Percentiles rank a stretch among this genome's conserved stretches.
These are phyloP conservation scores for Talaromyces borbonicus DNA, from an alignment of 495 filamentous ascomycete genomes.

Conservation along the genomic window DNA sequence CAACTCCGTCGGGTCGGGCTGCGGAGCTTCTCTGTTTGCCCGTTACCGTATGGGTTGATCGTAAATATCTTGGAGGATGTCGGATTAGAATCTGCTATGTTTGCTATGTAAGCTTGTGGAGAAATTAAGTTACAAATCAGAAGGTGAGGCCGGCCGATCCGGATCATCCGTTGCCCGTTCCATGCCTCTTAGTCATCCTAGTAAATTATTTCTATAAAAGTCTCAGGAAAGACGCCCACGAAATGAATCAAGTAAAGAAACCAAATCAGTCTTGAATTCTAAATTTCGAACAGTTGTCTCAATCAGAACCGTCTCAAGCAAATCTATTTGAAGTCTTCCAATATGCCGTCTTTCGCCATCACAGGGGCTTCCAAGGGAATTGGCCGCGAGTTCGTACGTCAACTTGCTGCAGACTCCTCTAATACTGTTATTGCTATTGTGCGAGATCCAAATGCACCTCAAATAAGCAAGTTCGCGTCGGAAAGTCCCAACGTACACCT, in stretches of 20 bases:
- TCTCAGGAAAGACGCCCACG: too few relatives aligned
- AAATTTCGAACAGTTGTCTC: not conserved
- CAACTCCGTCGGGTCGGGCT: conserved; percentile 10
- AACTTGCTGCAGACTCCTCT: conserved; percentile 29
- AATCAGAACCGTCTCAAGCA: conserved; percentile 1
- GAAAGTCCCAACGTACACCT: conserved; percentile 31
- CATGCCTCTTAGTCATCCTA: too few relatives aligned
- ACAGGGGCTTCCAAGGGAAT: conserved; percentile 48
- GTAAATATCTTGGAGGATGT: too few relatives aligned
- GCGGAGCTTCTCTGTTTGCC: not conserved
- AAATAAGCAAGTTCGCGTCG: conserved; percentile 19
- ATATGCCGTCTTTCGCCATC: conserved; percentile 44
- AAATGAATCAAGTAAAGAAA: too few relatives aligned
- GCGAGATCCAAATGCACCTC: conserved; percentile 26
- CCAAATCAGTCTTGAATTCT: too few relatives aligned
- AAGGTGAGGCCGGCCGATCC: too few relatives aligned
- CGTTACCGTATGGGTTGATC: too few relatives aligned
- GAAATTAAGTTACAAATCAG: too few relatives aligned
- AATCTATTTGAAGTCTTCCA: conserved; percentile 9
- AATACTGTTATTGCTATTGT: conserved; percentile 43
- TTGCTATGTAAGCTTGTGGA: too few relatives aligned
- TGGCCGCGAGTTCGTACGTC: conserved; percentile 44
- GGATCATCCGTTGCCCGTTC: too few relatives aligned
- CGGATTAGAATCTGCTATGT: too few relatives aligned
- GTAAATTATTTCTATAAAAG: too few relatives aligned